Evolutionary conservation across 768 basidiomycete genomes (phyloP), one percentile per base, ranked within the genome.

Genomic region (Phylloporus sp.): DNA sequence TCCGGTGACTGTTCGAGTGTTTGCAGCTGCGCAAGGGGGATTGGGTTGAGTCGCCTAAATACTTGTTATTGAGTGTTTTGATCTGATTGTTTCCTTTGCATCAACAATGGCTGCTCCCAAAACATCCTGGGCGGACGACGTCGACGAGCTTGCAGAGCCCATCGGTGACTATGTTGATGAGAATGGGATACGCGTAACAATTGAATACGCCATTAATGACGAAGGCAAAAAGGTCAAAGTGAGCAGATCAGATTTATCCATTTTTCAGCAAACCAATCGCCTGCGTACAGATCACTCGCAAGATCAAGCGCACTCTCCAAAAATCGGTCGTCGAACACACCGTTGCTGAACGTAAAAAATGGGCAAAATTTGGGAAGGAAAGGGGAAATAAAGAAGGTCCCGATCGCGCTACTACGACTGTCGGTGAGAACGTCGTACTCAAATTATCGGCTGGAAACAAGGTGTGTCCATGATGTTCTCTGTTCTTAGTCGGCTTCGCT

Each of bases 211-310:
- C 24, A 69, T 88, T 47, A 94, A 97, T 60, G 95, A 98, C 29
- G 86, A 95, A 26, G 95, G 93, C 7, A 92, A 94, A 73, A 93
- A 89, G 67, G 83, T 98, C 67, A 99, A 98, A 77, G 94, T 90
- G 57, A 52, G 53, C 23, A 44, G 24, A 56, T 34, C 45, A 10
- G n/a, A 24, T 32, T 39, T 32, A 32, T 32, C 15, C 6, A 6
- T 38, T 12, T 27, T 28, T 31, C 7, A 13, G 11, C 27, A 48
- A 10, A 28, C 45, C 20, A 27, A 58, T 54, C 42, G n/a, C 31
- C 29, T 16, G 16, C 31, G 20, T 34, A 12, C 56, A 95, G 92
- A 84, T 93, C 52, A 97, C 89, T 16, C 82, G 91, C 54, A 84
- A 83, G 59, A 93, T 87, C 65, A 88, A 86, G 70, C 82, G 94